Evolutionary conservation across 1,284 basidiomycete species (phyloP), one percentile per base, ranked within the genome.

Genomic region (Sporisorium exsertum): DNA sequence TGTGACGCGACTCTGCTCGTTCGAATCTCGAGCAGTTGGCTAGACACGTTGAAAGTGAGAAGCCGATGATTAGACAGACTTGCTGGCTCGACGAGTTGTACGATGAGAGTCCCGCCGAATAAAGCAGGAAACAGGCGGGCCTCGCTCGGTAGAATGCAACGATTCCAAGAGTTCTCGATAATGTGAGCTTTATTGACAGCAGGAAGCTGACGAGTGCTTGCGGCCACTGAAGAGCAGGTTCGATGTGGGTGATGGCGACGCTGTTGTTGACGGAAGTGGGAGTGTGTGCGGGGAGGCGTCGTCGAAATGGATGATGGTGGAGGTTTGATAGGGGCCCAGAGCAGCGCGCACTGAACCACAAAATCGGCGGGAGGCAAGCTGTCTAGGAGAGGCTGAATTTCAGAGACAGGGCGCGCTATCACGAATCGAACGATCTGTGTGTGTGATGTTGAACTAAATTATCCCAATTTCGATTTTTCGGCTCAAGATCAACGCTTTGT

Each of bases 261-360:
- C 29, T 32, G 29, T 32, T 27, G 26, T 12, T 29, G 40, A 47
- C 15, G 56, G 50, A 24, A 32, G 40, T 43, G n/a, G 26, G 24
- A 47, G 35, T 35, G 22, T 12, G 6, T 35, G 35, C 35, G 35
- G 35, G 52, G 32, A 46, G 32, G 35, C 18, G 24, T 15, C 18
- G 43, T 50, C 12, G 26, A 16, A 10, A 32, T 32, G 29, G 64
- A 46, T 63, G 57, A 53, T 69, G 66, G 60, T 63, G 52, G 60
- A 55, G 47, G 56, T 20, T 20, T 45, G 57, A 58, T 62, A 61
- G 58, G 64, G 58, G 40, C 37, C n/a, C 20, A 35, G 26, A 16
- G 42, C 33, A 35, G 27, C 33, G 42, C 53, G 53, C 42, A 20
- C 16, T 24, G 29, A n/a, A 16, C 33, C 15, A 5, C 29, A 9